A percentile compares a stretch with the other conserved stretches of the same genome.
Conservation (phyloP, 768 basidiomycete species). For the Lentinula sp. region DNA sequence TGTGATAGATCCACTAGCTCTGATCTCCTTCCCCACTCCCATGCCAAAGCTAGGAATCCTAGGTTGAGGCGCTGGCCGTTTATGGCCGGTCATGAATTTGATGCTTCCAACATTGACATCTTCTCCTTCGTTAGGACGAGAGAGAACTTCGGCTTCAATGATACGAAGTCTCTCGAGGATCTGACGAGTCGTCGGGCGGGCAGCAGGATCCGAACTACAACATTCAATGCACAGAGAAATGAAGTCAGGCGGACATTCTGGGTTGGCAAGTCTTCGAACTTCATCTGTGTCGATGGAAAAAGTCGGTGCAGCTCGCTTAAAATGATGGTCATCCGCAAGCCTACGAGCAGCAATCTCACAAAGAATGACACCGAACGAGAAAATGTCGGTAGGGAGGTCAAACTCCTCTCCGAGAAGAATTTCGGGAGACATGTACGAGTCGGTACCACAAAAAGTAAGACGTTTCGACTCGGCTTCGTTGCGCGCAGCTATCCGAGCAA, state of each 20-base stretch:
- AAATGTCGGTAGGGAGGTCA: conserved; percentile 90
- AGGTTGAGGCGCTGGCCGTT: conserved; percentile 52
- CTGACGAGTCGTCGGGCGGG: conserved; percentile 68
- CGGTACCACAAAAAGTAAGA: conserved; percentile 83
- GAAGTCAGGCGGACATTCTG: conserved; percentile 76
- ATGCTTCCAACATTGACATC: conserved; percentile 81
- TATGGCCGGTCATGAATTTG: conserved; percentile 70
- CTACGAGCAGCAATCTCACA: conserved; percentile 83
- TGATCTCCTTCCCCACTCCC: conserved; percentile 59
- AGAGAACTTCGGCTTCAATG: conserved; percentile 81
- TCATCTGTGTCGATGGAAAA: conserved; percentile 79
- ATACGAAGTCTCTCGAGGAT: conserved; percentile 74
- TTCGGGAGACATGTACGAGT: conserved; percentile 97
- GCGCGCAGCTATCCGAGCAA: conserved; percentile 88
- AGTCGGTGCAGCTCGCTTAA: conserved; percentile 71
- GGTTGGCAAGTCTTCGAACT: conserved; percentile 56
- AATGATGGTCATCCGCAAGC: conserved; percentile 78
- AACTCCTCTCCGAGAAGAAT: conserved; percentile 90
- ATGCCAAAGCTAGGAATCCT: conserved; percentile 85
- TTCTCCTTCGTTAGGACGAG: conserved; percentile 54
- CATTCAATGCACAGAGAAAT: conserved; percentile 77
- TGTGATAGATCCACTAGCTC: conserved; percentile 30
- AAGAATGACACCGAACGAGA: conserved; percentile 89
- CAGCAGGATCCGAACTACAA: conserved; percentile 52
- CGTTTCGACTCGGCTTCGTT: conserved; percentile 87